These are phyloP conservation scores for Coprinopsis strossmayeri DNA, from an alignment of 768 basidiomycete species.

Conservation along the genomic window DNA sequence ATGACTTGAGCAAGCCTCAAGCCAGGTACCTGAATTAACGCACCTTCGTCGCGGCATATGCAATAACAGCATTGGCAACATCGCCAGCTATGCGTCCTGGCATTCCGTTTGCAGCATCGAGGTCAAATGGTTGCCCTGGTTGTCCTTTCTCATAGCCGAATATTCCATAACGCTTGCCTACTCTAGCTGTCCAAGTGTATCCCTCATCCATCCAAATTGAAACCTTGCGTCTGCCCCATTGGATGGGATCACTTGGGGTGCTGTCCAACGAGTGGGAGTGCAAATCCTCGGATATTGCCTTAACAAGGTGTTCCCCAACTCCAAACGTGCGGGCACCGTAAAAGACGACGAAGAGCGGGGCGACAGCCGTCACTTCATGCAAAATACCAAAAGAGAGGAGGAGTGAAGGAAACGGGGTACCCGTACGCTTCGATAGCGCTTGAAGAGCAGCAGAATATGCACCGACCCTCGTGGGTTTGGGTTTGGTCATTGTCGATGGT, in stretches of 20 bases:
- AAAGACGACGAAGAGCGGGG: slow-evolving; percentile 71
- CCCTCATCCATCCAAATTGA: slow-evolving; percentile 73
- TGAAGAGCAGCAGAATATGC: slow-evolving; percentile 51
- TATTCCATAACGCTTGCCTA: slow-evolving; percentile 73
- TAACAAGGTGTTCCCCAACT: slow-evolving; percentile 61
- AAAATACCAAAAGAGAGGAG: slow-evolving; percentile 72
- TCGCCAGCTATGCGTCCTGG: slow-evolving; percentile 57
- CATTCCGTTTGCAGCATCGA: slow-evolving; percentile 18
- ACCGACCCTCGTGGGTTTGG: slow-evolving; percentile 27
- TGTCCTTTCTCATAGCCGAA: slow-evolving; percentile 66
- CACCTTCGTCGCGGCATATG: slow-evolving; percentile 79
- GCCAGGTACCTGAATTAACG: no score
- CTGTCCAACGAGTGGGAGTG: slow-evolving; percentile 5
- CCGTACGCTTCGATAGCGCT: slow-evolving; percentile 59
- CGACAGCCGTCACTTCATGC: slow-evolving; percentile 80
- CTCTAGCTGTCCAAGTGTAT: slow-evolving; percentile 57
- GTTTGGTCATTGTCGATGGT: slow-evolving; percentile 11
- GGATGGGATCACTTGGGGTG: slow-evolving; percentile 3
- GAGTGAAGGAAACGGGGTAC: slow-evolving; percentile 72
- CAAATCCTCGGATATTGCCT: slow-evolving; percentile 23
- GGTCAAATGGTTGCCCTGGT: slow-evolving; percentile 21
- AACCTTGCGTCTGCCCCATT: slow-evolving; percentile 39
- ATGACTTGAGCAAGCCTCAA: no score
- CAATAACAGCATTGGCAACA: slow-evolving; percentile 76
- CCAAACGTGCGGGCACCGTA: slow-evolving; percentile 61